phyloP scores from a whole-genome alignment of 2,329 filamentous ascomycete genomes.

The Fusarium sp. region DNA sequence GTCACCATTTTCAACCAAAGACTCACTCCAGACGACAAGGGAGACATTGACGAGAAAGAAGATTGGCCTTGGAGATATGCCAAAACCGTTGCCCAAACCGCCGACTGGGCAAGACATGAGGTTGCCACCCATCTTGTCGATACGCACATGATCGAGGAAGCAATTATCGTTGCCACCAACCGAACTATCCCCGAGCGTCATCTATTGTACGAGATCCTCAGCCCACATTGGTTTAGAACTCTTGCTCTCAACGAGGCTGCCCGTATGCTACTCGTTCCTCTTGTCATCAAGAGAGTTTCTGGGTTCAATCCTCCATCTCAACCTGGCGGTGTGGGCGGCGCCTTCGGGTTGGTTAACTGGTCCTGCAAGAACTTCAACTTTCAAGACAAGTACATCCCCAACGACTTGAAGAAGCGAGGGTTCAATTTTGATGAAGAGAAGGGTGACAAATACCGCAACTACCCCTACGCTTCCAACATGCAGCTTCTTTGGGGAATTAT shows the following conservation, averaged over 20 bases:
- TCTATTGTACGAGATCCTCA: slow-evolving; percentile 32
- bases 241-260: slow-evolving; percentile 29
- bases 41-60: slow-evolving; percentile 20
- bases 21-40: slow-evolving; percentile 21
- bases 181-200: slow-evolving; percentile 26
- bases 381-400: slow-evolving; percentile 38
- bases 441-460: slow-evolving; percentile 34
- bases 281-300: slow-evolving; percentile 24
- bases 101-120: slow-evolving; percentile 39
- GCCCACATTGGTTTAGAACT: slow-evolving; percentile 36
- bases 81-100: slow-evolving; percentile 37
- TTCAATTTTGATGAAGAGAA: slow-evolving; percentile 26
- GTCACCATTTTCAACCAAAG: slow-evolving; percentile 37
- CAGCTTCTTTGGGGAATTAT: slow-evolving; percentile 15
- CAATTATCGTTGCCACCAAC: slow-evolving; percentile 39
- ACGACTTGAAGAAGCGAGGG: slow-evolving; percentile 40
- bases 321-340: background rate
- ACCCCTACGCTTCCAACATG: slow-evolving; percentile 33
- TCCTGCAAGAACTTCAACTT: slow-evolving; percentile 40
- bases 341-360: slow-evolving; percentile 11
- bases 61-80: slow-evolving; percentile 41
- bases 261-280: slow-evolving; percentile 13
- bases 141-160: slow-evolving; percentile 37
- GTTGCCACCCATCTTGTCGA: slow-evolving; percentile 35
- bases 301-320: slow-evolving; percentile 15